These are phyloP conservation scores for Hydrangea macrophylla DNA, from an alignment of 148 eudicot species.

Conservation along the genomic window DNA sequence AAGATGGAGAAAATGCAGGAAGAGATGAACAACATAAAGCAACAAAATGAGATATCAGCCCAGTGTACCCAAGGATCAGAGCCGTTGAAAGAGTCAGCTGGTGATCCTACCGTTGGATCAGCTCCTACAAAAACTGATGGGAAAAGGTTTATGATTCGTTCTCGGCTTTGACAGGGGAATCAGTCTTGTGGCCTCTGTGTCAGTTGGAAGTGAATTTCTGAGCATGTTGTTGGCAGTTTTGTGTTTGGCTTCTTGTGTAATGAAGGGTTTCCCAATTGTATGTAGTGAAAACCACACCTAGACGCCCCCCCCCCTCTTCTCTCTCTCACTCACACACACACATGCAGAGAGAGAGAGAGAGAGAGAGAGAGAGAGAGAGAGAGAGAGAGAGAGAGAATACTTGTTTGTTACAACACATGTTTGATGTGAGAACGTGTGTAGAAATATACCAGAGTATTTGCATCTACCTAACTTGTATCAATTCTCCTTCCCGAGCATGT, in stretches of 20 bases:
- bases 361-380: no score
- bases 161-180: constrained; percentile 26
- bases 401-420: no score
- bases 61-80: constrained; percentile 17
- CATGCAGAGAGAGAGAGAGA: no score
- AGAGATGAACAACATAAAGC: constrained; percentile 18
- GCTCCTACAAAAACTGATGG: constrained; percentile 10
- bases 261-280: not conserved
- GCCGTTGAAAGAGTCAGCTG: constrained; percentile 22
- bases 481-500: no score
- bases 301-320: no score
- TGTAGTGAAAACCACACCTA: constrained; percentile 3
- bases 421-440: no score
- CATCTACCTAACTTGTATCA: no score
- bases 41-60: constrained; percentile 16
- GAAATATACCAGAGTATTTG: no score
- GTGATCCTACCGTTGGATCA: constrained; percentile 23
- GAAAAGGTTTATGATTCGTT: constrained; percentile 37
- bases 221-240: not conserved
- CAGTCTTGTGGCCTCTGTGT: not conserved
- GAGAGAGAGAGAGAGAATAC: no score
- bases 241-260: not conserved
- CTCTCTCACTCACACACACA: no score
- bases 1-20: constrained; percentile 36
- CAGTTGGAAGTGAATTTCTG: not conserved